These are phyloP conservation scores for Stemphylium vesicarium DNA, from an alignment of 2,329 filamentous ascomycete genomes.

Conservation along the genomic window DNA sequence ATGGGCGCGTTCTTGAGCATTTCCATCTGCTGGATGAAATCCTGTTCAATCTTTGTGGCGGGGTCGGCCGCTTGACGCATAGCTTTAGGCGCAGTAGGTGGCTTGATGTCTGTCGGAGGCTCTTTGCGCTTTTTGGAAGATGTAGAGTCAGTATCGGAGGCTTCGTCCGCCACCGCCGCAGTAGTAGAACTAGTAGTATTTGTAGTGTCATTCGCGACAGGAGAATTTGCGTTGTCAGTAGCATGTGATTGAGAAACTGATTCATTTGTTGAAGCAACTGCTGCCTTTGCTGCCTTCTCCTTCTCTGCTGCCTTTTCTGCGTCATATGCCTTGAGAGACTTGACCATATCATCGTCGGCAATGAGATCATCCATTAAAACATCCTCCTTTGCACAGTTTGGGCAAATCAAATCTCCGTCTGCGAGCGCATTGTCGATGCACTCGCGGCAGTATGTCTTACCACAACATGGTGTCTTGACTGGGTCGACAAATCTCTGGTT, in stretches of 20 bases:
- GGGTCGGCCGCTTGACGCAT: constrained; percentile 63
- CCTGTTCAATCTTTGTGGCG: constrained; percentile 43
- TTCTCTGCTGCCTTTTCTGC: constrained; percentile 54
- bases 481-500: constrained; percentile 98
- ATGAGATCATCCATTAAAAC: constrained; percentile 88
- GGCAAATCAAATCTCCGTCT: constrained; percentile 96
- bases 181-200: constrained; percentile 37
- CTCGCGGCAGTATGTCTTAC: constrained; percentile 98
- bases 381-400: constrained; percentile 86
- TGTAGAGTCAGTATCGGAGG: constrained; percentile 43
- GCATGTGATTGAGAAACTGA: constrained; percentile 20
- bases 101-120: constrained; percentile 71
- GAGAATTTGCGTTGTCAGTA: constrained; percentile 20
- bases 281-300: constrained; percentile 48
- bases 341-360: constrained; percentile 74
- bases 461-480: constrained; percentile 98
- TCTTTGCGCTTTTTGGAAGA: constrained; percentile 74
- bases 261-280: constrained; percentile 31
- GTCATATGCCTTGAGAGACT: constrained; percentile 79
- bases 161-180: constrained; percentile 42
- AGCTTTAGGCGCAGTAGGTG: constrained; percentile 54
- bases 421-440: constrained; percentile 99
- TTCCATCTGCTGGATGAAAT: constrained; percentile 56
- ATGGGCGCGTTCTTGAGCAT: constrained; percentile 52
- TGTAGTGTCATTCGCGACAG: constrained; percentile 32